Evolutionary conservation across 345 rosid species (phyloP).

Genomic region (Nasturtium officinale): DNA sequence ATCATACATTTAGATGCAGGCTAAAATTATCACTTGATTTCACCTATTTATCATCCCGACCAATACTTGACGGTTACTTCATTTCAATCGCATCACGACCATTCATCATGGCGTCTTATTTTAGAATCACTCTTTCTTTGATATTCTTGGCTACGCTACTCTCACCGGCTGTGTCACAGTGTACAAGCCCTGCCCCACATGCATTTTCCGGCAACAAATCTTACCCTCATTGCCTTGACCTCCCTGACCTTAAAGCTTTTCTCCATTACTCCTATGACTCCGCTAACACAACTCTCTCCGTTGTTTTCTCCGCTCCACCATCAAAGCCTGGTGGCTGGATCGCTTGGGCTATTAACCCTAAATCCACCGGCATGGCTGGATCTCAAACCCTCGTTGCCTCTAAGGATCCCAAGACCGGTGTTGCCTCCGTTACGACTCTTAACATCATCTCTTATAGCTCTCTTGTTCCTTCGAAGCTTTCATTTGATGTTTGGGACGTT

Average conservation of each 20-base stretch:
- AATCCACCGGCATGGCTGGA: slow-evolving; percentile 67
- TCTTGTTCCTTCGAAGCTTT: slow-evolving; percentile 45
- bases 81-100: slow-evolving; percentile 10
- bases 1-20: slow-evolving; percentile 16
- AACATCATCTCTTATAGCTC: slow-evolving; percentile 47
- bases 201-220: slow-evolving; percentile 45
- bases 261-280: slow-evolving; percentile 79
- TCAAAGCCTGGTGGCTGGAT: slow-evolving; percentile 62
- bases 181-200: too few relatives aligned
- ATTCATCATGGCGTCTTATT: slow-evolving; percentile 27
- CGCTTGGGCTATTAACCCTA: slow-evolving; percentile 83
- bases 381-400: slow-evolving; percentile 66
- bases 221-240: slow-evolving; percentile 64
- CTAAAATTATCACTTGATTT: slow-evolving; percentile 27
- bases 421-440: slow-evolving; percentile 51
- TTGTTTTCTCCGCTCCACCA: slow-evolving; percentile 68
- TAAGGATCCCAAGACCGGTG: slow-evolving; percentile 43
- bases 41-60: slow-evolving; percentile 26
- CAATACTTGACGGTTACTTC: slow-evolving; percentile 37
- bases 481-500: slow-evolving; percentile 70
- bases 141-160: slow-evolving; percentile 39
- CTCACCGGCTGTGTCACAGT: slow-evolving; percentile 55
- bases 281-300: slow-evolving; percentile 59
- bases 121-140: slow-evolving; percentile 16
- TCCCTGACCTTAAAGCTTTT: slow-evolving; percentile 61